Base-by-base conservation (phyloP, 2,329 filamentous ascomycete genomes). In the Fusarium citri region DNA sequence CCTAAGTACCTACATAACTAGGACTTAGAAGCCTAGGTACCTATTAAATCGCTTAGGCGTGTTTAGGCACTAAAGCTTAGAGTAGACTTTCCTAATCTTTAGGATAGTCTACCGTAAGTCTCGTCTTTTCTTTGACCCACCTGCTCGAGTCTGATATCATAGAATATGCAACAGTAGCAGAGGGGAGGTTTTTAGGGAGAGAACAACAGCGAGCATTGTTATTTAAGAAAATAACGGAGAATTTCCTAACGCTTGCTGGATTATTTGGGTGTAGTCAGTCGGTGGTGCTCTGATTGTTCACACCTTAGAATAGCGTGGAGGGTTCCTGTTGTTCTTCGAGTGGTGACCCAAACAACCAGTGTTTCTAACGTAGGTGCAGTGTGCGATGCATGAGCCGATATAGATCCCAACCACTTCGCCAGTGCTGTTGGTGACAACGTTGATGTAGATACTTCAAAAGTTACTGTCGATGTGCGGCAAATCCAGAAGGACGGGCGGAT, bases 311-410 rank as follows among this genome's bases (percentile, higher is more conserved):
- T n/a, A 4, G 18, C 34, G 34, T 4, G 18, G 3, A 37, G 3
- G 9, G 34, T 0, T 37, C 10, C 18, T 3, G 10, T n/a, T 37
- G 34, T 37, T 37, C 18, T 37, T n/a, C 34, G 4, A 37, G 9
- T 37, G 18, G 2, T 37, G 18, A n/a, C 0, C 4, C 9, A 37
- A 11, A 4, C 34, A 6, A 1, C 12, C 1, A 12, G 10, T n/a
- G 18, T n/a, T 37, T 11, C 10, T 37, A n/a, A 37, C 2, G 3
- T 37, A 37, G 34, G 34, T 37, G 18, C 34, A 2, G 10, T 37
- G 2, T n/a, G 34, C 18, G 18, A 37, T 2, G 18, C 18, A n/a
- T 37, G 34, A 37, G 18, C 18, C 18, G 34, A 37, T 37, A 37
- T 37, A 11, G 16, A 37, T n/a, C 7, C 9, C 10, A n/a, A 37